Conservation (phyloP, 2,329 filamentous ascomycete species). For the Penicillium carneum region DNA sequence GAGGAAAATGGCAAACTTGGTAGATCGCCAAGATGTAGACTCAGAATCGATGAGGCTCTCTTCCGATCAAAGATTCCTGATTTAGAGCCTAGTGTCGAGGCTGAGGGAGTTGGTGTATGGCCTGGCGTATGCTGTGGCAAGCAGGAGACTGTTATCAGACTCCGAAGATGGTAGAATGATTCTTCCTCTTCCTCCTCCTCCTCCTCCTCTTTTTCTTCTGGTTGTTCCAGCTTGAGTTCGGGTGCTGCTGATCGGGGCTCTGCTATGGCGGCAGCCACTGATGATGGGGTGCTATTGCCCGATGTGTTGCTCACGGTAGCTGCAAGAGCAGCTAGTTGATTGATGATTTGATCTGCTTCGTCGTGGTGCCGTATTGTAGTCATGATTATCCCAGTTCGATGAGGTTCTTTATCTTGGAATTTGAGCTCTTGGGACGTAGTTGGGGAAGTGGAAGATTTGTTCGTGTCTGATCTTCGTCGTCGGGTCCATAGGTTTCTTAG, state of each 20-base stretch:
- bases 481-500: slow-evolving; percentile 14
- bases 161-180: slow-evolving; percentile 32
- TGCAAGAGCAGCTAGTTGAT: slow-evolving; percentile 25
- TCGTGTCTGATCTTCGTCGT: not conserved
- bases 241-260: not conserved
- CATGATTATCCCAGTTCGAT: not conserved
- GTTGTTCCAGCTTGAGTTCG: not conserved
- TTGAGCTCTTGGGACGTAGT: not conserved
- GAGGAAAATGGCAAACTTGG: slow-evolving; percentile 19
- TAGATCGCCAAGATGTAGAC: slow-evolving; percentile 28
- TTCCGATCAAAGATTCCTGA: slow-evolving; percentile 21
- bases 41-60: slow-evolving; percentile 31
- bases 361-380: not conserved
- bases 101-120: slow-evolving; percentile 3
- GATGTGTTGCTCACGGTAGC: slow-evolving; percentile 20
- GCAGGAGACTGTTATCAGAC: slow-evolving; percentile 32
- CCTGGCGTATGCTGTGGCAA: slow-evolving; percentile 13
- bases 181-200: slow-evolving; percentile 19
- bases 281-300: not conserved
- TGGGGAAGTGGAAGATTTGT: not conserved
- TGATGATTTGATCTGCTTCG: slow-evolving; percentile 25
- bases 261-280: not conserved
- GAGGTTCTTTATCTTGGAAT: not conserved
- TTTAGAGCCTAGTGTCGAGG: slow-evolving; percentile 11
- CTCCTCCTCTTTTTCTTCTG: not conserved